These are phyloP conservation scores for Marchantia paleacea DNA, from an alignment of 225 moss, liverwort and hornwort species.

Conservation along the genomic window DNA sequence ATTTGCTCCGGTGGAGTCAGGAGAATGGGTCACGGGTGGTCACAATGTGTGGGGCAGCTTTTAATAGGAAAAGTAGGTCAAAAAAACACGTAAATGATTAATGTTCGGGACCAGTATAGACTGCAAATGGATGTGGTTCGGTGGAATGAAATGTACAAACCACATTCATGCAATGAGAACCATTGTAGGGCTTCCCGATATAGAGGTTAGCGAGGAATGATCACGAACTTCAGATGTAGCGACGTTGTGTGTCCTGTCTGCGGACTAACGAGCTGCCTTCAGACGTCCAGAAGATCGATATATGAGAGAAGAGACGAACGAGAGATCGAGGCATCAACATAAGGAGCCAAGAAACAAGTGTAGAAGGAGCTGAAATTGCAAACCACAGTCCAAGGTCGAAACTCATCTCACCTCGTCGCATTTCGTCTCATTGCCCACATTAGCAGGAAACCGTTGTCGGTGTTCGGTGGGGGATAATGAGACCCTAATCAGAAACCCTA, in stretches of 20 bases:
- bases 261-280: too few relatives aligned
- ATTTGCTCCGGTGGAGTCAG: background rate
- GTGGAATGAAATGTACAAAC: background rate
- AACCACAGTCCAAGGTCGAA: background rate
- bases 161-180: background rate
- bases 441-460: conserved; percentile 3
- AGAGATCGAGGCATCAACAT: background rate
- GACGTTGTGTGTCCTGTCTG: too few relatives aligned
- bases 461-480: background rate
- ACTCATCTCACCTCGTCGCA: background rate
- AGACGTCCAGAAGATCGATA: too few relatives aligned
- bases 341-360: background rate
- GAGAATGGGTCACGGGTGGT: too few relatives aligned
- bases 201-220: too few relatives aligned
- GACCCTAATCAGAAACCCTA: too few relatives aligned
- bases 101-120: background rate
- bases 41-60: background rate
- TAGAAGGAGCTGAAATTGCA: background rate
- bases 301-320: background rate
- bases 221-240: too few relatives aligned
- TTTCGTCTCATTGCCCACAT: background rate
- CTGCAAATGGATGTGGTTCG: background rate
- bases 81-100: background rate
- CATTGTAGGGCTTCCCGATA: background rate
- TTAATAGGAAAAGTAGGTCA: background rate